Percentiles rank a stretch among this genome's conserved stretches.
phyloP scores from a whole-genome alignment of 2,329 filamentous ascomycete species.

The Ascosphaera pollenicola region DNA sequence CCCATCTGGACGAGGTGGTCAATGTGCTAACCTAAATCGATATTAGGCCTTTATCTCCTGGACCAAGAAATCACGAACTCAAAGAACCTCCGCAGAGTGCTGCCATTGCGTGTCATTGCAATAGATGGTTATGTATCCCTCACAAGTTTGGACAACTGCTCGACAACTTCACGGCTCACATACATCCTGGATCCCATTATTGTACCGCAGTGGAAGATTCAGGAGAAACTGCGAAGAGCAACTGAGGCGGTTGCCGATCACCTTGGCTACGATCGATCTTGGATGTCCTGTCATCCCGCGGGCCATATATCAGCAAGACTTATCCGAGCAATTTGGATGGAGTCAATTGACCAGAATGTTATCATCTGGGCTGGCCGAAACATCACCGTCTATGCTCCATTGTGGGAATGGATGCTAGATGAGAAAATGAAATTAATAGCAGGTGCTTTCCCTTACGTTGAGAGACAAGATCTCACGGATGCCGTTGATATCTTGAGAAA shows the following conservation, averaged over 20 bases:
- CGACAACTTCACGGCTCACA: background rate
- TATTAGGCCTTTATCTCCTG: background rate
- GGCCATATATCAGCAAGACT: background rate
- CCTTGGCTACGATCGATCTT: background rate
- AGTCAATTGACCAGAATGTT: slow-evolving; percentile 11
- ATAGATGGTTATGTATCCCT: background rate
- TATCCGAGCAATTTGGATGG: slow-evolving; percentile 7
- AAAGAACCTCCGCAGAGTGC: background rate
- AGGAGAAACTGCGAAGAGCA: background rate
- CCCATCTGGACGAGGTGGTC: background rate
- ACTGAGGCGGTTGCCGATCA: background rate
- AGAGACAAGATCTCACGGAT: background rate
- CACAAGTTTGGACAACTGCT: background rate
- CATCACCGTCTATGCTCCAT: slow-evolving; percentile 10
- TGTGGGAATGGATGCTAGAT: slow-evolving; percentile 10
- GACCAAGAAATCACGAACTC: background rate
- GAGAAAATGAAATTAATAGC: background rate
- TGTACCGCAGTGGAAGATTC: background rate
- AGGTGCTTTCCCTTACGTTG: background rate
- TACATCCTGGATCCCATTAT: background rate
- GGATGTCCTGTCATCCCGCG: background rate
- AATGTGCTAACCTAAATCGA: background rate
- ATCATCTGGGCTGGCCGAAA: slow-evolving; percentile 10
- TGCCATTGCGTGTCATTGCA: background rate
- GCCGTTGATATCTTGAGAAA: background rate